Evolutionary conservation across 176 grass and related monocot species (phyloP).

Genomic region (Dactylis glomerata): DNA sequence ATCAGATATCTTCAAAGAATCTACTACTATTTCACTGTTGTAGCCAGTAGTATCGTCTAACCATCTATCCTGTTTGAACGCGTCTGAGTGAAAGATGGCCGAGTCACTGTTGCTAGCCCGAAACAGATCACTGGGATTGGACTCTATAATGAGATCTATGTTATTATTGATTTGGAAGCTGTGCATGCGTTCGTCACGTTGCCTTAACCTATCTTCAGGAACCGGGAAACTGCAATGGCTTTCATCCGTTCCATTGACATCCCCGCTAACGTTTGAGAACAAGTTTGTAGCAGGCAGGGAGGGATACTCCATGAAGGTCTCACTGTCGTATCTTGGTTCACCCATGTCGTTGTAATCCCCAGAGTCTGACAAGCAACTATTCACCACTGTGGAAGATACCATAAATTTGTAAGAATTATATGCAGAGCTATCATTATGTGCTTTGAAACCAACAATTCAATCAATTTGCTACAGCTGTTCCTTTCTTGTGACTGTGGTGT

Average conservation of each 20-base stretch:
- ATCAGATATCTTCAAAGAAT: constrained; percentile 71
- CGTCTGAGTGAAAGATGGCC: constrained; percentile 44
- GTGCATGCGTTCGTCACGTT: constrained; percentile 58
- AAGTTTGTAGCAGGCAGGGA: constrained; percentile 66
- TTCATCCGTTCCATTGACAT: constrained; percentile 43
- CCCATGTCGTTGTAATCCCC: constrained; percentile 48
- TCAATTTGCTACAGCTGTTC: constrained; percentile 52
- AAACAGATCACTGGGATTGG: constrained; percentile 52
- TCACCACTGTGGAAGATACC: constrained; percentile 29
- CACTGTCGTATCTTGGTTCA: constrained; percentile 83
- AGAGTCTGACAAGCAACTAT: constrained; percentile 57
- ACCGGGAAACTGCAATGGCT: constrained; percentile 39
- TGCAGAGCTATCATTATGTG: constrained; percentile 46
- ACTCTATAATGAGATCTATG: constrained; percentile 91
- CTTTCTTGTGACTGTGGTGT: constrained; percentile 17
- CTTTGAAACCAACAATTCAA: constrained; percentile 55
- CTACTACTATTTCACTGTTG: constrained; percentile 52
- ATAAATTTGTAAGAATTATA: constrained; percentile 45
- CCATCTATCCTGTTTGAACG: constrained; percentile 55
- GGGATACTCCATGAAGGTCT: constrained; percentile 57
- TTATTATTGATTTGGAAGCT: constrained; percentile 96
- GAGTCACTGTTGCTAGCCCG: constrained; percentile 54
- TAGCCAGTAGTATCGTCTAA: constrained; percentile 38
- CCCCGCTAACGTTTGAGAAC: constrained; percentile 46
- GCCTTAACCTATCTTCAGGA: constrained; percentile 48